Percentiles rank a stretch among this genome's conserved stretches.
Evolutionary conservation across 1,139 yeast genomes (phyloP).

Genomic region (Saccharomyces hybrid): DNA sequence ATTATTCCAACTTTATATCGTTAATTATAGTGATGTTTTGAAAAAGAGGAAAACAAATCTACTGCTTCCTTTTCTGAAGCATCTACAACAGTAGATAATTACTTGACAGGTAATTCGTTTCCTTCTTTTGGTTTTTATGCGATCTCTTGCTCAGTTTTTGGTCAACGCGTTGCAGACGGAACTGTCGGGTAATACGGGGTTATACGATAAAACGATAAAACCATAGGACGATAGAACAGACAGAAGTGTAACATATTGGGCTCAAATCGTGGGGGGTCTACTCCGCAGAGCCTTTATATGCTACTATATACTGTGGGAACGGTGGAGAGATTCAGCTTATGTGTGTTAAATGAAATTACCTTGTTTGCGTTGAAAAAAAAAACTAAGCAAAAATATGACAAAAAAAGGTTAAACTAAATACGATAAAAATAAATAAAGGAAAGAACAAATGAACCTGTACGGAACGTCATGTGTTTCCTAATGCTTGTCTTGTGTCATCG

Average conservation of each 20-base stretch:
- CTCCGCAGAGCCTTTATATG: neutral
- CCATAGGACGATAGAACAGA: neutral
- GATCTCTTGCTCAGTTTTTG: neutral
- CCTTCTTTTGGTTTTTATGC: constrained; percentile 1
- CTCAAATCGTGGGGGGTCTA: neutral
- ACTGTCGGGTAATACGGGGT: neutral
- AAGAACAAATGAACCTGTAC: neutral
- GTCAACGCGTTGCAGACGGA: constrained; percentile 1
- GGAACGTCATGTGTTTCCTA: neutral
- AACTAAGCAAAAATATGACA: neutral
- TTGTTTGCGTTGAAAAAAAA: neutral
- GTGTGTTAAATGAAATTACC: neutral
- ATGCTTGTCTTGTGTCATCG: constrained; percentile 7
- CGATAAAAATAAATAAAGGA: neutral
- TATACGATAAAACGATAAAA: neutral
- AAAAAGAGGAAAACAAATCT: too few species aligned
- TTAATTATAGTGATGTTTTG: neutral
- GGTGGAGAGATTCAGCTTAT: too few species aligned
- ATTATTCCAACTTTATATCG: constrained; percentile 6
- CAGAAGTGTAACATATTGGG: neutral
- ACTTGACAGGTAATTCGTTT: neutral
- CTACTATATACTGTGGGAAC: neutral
- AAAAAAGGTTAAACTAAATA: neutral
- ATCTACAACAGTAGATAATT: neutral
- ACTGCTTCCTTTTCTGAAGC: neutral